Base-by-base conservation (phyloP, 768 basidiomycete genomes). In the Phanerochaete carnosa region DNA sequence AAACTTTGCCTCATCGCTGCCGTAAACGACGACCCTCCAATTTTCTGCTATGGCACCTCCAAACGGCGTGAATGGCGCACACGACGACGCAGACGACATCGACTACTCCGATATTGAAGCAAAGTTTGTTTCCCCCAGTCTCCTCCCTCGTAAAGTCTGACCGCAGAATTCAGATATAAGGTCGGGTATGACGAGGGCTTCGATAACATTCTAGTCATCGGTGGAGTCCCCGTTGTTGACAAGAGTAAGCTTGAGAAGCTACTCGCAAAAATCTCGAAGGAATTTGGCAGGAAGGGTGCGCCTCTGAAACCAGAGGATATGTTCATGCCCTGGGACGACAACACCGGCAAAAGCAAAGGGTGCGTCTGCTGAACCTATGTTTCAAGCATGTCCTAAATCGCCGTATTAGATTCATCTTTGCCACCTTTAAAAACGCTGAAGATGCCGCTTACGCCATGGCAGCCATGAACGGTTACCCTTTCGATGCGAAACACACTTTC, bases 121-220 rank as follows among this genome's bases (percentile, higher is more conserved):
- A 74, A 92, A 91, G 93, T 94, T 65, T 58, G 83, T 72, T 15
- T 22, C 13, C 8, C 29, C 12, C 25, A 16, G 7, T 29, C 49
- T 13, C 56, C 25, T 45, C n/a, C 22, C 60, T 50, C 39, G 45
- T 25, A 16, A 35, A 11, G 16, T 45, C 11, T 46, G 15, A 53
- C 32, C 15, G 35, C 35, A 45, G 6, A 43, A 43, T 43, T 19
- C 72, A 97, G 95, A 79, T 96, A 94, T 77, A 82, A 87, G 65
- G 88, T 95, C 67, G 79, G 92, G 59, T 85, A 87, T 64, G 90
- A 93, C 66, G 88, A 94, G 65, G 83, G 91, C 43, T 84, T 98
- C 69, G 97, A 98, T 79, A 92, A 91, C 70, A 85, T 93, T 59
- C 75, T 99, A 56, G 90, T 98, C 55, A 86, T 98, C 60, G 97